These are phyloP conservation scores for Firmiana major DNA, from an alignment of 345 rosid genomes.

Conservation along the genomic window DNA sequence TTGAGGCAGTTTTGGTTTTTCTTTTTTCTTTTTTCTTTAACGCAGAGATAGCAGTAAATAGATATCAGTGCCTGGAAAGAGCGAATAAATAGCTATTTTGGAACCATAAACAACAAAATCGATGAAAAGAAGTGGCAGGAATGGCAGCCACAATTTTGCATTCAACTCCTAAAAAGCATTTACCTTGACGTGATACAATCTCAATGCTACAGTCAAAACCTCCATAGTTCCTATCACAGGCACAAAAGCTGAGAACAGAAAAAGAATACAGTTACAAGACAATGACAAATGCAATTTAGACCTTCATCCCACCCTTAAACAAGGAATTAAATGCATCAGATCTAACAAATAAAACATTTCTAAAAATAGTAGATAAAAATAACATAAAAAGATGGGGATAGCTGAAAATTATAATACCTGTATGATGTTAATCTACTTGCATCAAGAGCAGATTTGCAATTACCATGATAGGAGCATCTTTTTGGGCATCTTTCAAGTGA, in stretches of 20 bases:
- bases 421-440: slow-evolving; percentile 88
- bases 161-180: background rate
- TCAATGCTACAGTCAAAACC: slow-evolving; percentile 91
- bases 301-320: background rate
- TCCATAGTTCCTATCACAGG: slow-evolving; percentile 89
- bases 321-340: slow-evolving; percentile 6
- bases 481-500: slow-evolving; percentile 91
- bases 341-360: background rate
- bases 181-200: slow-evolving; percentile 77
- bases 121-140: background rate
- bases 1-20: too few relatives aligned
- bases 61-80: background rate
- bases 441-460: slow-evolving; percentile 67
- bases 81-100: background rate
- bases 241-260: slow-evolving; percentile 66
- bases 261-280: slow-evolving; percentile 14
- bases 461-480: slow-evolving; percentile 81
- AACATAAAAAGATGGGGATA: background rate
- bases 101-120: background rate
- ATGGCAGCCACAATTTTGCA: background rate
- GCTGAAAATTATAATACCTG: slow-evolving; percentile 43
- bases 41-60: too few relatives aligned
- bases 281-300: slow-evolving; percentile 9
- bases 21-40: too few relatives aligned
- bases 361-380: background rate